phyloP scores from a whole-genome alignment of 768 basidiomycete species.

The Rhodotorula diobovata region DNA sequence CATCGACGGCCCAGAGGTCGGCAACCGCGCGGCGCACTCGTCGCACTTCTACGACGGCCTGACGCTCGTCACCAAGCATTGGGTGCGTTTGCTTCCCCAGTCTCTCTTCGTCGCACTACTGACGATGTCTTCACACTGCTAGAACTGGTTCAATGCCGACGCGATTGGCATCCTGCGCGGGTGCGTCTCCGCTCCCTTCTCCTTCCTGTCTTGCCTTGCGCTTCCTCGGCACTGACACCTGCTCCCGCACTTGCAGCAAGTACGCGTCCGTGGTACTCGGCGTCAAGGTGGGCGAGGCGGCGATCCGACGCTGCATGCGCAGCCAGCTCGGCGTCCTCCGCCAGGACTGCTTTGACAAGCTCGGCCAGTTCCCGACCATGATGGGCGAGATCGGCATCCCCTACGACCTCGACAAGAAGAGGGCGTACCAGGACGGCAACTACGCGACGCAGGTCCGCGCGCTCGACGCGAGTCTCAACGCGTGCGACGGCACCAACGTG shows the following conservation, averaged over 20 bases:
- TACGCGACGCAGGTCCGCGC: conserved; percentile 53
- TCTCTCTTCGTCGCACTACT: not conserved
- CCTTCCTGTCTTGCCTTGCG: not conserved
- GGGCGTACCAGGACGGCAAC: conserved; percentile 74
- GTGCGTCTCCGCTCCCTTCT: not conserved
- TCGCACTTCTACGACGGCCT: conserved; percentile 93
- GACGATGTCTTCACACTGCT: not conserved
- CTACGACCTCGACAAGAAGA: conserved; percentile 85
- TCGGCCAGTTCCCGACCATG: conserved; percentile 69
- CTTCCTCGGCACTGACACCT: not conserved
- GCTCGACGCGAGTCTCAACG: conserved; percentile 50
- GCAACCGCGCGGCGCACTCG: conserved; percentile 68
- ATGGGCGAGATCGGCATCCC: conserved; percentile 96
- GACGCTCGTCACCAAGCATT: conserved; percentile 84
- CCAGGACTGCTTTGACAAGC: conserved; percentile 62
- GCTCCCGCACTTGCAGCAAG: conserved; percentile 47
- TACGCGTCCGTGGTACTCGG: conserved; percentile 65
- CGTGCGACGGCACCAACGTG: conserved; percentile 49
- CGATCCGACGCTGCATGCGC: conserved; percentile 74
- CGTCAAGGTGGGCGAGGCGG: conserved; percentile 72
- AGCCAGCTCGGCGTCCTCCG: conserved; percentile 77
- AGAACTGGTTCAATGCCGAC: conserved; percentile 88
- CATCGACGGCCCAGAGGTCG: conserved; percentile 48
- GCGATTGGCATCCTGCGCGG: conserved; percentile 86
- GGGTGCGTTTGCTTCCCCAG: conserved; percentile 48